Base-by-base conservation (phyloP, 2,329 filamentous ascomycete genomes). In the Pseudogymnoascus sp. region DNA sequence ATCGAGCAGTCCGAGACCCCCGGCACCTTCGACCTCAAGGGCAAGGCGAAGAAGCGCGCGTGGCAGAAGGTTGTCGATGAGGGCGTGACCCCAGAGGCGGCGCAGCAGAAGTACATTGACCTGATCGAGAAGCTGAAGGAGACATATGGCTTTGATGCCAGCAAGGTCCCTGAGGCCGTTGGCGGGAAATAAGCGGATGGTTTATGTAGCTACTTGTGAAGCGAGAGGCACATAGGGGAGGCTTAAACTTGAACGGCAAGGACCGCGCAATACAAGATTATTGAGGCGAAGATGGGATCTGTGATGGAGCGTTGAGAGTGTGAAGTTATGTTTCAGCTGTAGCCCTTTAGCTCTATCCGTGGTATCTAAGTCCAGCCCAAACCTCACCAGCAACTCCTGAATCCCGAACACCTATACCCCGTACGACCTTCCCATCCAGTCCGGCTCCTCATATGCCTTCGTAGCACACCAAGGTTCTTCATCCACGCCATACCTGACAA, bases 391-490 rank as follows among this genome's bases (percentile, higher is more conserved):
- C 26, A 56, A 56, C 28, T 19, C 28, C 50, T 26, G 28, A 56
- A 19, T 2, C 50, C n/a, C 28, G 12, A 33, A 3, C 8, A 33
- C 8, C 28, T 56, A 56, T 6, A 56, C 7, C 50, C 50, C 50
- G 4, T 56, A 56, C 1, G 71, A 70, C 38, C 73, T 67, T 1
- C 78, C 81, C 65, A 76, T 78, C 78, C 84, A 84, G 75, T 93
- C 90, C 11, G 82, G 84, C 70, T 87, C 82, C 0, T 65, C 64
- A 70, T 93, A 82, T 1, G 70, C 71, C 70, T 80, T 77, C 1
- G 84, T 86, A 3, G 88, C 88, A 65, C 89, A 90, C 93, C 92
- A 96, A 0, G 92, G 91, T 56, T 82, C 77, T 70, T 96, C 90
- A 4, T 75, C 73, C 6, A 74, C 66, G 0, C 72, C 77, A 70